Evolutionary conservation across 148 eudicot genomes (phyloP).

Genomic region (Chenopodium suecicum): DNA sequence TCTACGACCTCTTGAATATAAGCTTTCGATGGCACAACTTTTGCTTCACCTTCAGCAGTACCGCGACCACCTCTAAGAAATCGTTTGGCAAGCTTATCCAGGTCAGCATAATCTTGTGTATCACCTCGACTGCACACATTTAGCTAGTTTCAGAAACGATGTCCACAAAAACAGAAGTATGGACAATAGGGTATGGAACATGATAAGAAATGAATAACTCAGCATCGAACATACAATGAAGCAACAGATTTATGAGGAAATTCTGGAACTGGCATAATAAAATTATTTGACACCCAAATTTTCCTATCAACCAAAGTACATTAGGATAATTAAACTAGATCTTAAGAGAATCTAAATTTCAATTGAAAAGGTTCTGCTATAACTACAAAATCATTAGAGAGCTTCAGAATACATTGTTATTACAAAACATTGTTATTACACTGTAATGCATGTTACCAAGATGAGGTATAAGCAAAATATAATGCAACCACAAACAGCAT

Average conservation of each 20-base stretch:
- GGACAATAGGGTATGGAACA: background rate
- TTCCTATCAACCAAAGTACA: background rate
- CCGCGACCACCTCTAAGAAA: conserved; percentile 68
- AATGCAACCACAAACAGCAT: background rate
- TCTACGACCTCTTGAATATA: conserved; percentile 91
- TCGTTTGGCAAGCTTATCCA: conserved; percentile 90
- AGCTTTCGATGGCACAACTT: conserved; percentile 72
- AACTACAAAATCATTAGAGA: background rate
- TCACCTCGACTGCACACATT: conserved; percentile 82
- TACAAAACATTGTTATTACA: background rate
- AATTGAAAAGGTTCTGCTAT: background rate
- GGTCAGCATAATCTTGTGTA: conserved; percentile 88
- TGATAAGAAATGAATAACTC: background rate
- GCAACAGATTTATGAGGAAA: background rate
- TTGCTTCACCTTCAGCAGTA: conserved; percentile 52
- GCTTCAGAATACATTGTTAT: background rate
- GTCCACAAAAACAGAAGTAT: conserved; percentile 1
- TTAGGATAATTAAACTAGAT: background rate
- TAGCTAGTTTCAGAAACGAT: conserved; percentile 24
- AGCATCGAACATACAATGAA: background rate
- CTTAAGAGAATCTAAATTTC: background rate
- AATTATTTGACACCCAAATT: background rate
- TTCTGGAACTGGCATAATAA: background rate
- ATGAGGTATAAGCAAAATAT: background rate
- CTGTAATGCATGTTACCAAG: conserved; percentile 1